These are phyloP conservation scores for Teunomyces stri DNA, from an alignment of 805 yeast species.

Conservation along the genomic window DNA sequence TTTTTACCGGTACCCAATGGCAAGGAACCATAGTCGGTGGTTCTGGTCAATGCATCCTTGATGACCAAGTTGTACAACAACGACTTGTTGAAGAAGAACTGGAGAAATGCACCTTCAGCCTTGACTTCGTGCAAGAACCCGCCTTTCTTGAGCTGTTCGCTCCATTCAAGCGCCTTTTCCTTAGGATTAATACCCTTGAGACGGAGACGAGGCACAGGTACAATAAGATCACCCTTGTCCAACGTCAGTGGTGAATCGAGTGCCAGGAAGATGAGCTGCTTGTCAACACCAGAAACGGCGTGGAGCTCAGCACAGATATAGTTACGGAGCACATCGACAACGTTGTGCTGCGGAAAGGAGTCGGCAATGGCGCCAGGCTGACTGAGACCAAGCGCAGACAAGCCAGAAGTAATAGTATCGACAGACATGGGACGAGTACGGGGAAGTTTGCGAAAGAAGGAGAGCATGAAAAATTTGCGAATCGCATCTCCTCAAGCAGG, in stretches of 20 bases:
- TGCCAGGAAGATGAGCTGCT: constrained; percentile 70
- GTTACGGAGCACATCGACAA: constrained; percentile 85
- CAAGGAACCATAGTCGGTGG: constrained; percentile 65
- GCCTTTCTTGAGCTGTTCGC: constrained; percentile 70
- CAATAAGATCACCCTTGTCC: constrained; percentile 89
- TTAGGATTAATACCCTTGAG: constrained; percentile 80
- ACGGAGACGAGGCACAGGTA: constrained; percentile 84
- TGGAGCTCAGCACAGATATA: constrained; percentile 80
- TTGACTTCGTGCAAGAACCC: constrained; percentile 65
- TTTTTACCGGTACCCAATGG: constrained; percentile 68
- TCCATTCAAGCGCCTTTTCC: constrained; percentile 73
- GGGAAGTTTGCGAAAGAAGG: constrained; percentile 5
- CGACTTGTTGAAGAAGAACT: constrained; percentile 74
- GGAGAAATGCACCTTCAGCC: constrained; percentile 88
- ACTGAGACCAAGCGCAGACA: constrained; percentile 34
- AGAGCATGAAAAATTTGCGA: constrained; percentile 4
- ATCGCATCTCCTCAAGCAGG: background rate
- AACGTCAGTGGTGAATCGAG: constrained; percentile 82
- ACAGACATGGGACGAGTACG: constrained; percentile 12
- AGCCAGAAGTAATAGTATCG: constrained; percentile 32
- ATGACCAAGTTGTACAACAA: constrained; percentile 67
- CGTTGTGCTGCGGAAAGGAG: constrained; percentile 74
- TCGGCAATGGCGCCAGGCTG: constrained; percentile 44
- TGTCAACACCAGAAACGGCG: constrained; percentile 68
- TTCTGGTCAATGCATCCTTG: constrained; percentile 63